Conservation (phyloP, 805 yeast species). For the Candida corydali region DNA sequence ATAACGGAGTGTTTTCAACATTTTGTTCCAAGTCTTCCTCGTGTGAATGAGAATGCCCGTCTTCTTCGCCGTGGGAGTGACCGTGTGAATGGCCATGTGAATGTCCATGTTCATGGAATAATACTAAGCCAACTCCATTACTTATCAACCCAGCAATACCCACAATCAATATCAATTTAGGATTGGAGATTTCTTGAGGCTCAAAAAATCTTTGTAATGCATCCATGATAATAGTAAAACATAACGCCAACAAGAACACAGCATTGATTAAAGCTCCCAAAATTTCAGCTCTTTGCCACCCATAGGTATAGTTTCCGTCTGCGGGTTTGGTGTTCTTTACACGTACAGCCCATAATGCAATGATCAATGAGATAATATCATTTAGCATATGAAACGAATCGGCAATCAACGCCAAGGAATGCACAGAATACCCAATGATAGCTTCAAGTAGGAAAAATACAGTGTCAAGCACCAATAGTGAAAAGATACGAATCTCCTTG, state of each 20-base stretch:
- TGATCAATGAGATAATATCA: constrained; percentile 82
- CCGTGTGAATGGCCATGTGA: constrained; percentile 38
- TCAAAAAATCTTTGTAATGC: constrained; percentile 85
- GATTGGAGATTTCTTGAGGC: constrained; percentile 76
- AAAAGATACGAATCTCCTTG: constrained; percentile 68
- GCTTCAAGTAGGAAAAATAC: constrained; percentile 82
- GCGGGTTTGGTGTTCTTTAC: constrained; percentile 81
- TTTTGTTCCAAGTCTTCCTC: constrained; percentile 3
- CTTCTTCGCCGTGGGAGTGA: constrained; percentile 1
- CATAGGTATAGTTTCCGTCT: constrained; percentile 88
- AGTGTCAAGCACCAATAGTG: constrained; percentile 73
- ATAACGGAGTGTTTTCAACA: constrained; percentile 8
- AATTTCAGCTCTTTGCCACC: constrained; percentile 97
- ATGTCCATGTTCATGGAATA: constrained; percentile 76
- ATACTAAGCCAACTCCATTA: constrained; percentile 74
- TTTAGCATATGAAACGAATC: constrained; percentile 98
- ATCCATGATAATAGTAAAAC: constrained; percentile 88
- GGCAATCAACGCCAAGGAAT: constrained; percentile 90
- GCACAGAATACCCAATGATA: constrained; percentile 83
- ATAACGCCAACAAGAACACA: constrained; percentile 85
- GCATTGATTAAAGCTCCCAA: constrained; percentile 93
- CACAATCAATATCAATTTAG: constrained; percentile 75
- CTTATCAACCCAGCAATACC: constrained; percentile 82
- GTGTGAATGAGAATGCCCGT: constrained; percentile 33
- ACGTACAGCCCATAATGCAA: constrained; percentile 94